A percentile compares a stretch with the other conserved stretches of the same genome.
phyloP scores from a whole-genome alignment of 108 stramenopile genomes.

The Cylindrotheca fusiformis region DNA sequence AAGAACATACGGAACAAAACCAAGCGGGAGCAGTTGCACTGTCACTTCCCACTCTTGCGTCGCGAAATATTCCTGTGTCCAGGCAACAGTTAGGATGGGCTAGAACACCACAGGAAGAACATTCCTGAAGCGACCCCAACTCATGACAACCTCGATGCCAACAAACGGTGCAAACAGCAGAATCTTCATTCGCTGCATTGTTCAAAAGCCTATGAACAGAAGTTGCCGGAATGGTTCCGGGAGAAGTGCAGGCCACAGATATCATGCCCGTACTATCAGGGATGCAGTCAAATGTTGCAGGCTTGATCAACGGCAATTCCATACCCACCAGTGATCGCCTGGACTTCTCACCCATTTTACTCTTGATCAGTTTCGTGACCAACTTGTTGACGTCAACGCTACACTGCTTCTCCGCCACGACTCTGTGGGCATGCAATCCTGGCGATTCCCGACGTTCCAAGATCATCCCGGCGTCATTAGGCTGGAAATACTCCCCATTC shows the following conservation, averaged over 20 bases:
- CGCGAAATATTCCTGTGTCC: conserved; percentile 7
- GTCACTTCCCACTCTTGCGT: neutral
- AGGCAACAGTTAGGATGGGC: conserved; percentile 53
- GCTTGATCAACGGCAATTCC: too few species aligned
- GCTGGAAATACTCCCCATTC: conserved; percentile 43
- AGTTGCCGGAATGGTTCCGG: conserved; percentile 45
- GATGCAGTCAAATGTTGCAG: conserved; percentile 50
- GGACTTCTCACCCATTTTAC: too few species aligned
- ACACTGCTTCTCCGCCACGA: too few species aligned
- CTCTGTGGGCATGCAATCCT: too few species aligned
- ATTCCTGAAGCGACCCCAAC: conserved; percentile 31
- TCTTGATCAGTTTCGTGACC: too few species aligned
- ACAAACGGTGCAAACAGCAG: conserved; percentile 50
- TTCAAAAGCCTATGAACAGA: conserved; percentile 29
- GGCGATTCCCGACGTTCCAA: too few species aligned
- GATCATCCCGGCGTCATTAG: too few species aligned
- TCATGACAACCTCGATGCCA: conserved; percentile 41
- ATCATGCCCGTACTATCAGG: conserved; percentile 50
- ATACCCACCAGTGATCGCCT: too few species aligned
- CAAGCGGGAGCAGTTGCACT: conserved; percentile 4
- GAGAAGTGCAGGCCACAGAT: conserved; percentile 44
- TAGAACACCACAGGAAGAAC: conserved; percentile 47
- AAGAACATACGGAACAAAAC: conserved; percentile 18
- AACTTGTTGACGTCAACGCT: too few species aligned
- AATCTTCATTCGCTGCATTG: conserved; percentile 12